Evolutionary conservation across 2,329 filamentous ascomycete genomes (phyloP).

Genomic region (Botrytis medusae): DNA sequence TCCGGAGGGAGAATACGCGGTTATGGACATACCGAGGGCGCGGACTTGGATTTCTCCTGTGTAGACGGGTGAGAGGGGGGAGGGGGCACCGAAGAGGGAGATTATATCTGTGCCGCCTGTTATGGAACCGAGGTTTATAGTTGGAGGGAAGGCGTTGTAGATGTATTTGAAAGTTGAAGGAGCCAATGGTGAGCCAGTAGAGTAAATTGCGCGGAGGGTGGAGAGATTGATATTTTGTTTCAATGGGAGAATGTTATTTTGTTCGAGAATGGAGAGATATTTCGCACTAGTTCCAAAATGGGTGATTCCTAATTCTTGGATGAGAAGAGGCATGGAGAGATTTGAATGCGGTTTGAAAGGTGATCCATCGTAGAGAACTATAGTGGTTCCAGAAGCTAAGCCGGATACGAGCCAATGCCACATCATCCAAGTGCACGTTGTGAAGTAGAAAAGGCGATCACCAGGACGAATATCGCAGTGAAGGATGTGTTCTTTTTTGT

Average conservation of each 20-base stretch:
- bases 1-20: slow-evolving; percentile 54
- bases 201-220: slow-evolving; percentile 81
- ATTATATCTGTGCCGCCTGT: slow-evolving; percentile 97
- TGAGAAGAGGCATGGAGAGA: slow-evolving; percentile 77
- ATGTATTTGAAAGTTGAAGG: slow-evolving; percentile 92
- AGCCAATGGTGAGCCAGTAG: slow-evolving; percentile 86
- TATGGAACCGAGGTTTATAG: slow-evolving; percentile 87
- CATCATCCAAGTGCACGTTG: slow-evolving; percentile 99
- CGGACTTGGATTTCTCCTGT: slow-evolving; percentile 75
- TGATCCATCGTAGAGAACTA: slow-evolving; percentile 89
- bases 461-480: slow-evolving; percentile 76
- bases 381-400: slow-evolving; percentile 76
- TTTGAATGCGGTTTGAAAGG: slow-evolving; percentile 80
- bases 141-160: slow-evolving; percentile 70
- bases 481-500: slow-evolving; percentile 93
- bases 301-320: slow-evolving; percentile 78
- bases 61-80: slow-evolving; percentile 70
- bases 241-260: slow-evolving; percentile 63
- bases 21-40: slow-evolving; percentile 77
- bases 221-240: slow-evolving; percentile 55
- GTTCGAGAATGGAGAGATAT: slow-evolving; percentile 87
- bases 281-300: slow-evolving; percentile 96
- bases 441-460: slow-evolving; percentile 87
- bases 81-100: slow-evolving; percentile 87
- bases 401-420: slow-evolving; percentile 96